These are phyloP conservation scores for Talaromyces sp. DNA, from an alignment of 2,329 filamentous ascomycete genomes.

Conservation along the genomic window DNA sequence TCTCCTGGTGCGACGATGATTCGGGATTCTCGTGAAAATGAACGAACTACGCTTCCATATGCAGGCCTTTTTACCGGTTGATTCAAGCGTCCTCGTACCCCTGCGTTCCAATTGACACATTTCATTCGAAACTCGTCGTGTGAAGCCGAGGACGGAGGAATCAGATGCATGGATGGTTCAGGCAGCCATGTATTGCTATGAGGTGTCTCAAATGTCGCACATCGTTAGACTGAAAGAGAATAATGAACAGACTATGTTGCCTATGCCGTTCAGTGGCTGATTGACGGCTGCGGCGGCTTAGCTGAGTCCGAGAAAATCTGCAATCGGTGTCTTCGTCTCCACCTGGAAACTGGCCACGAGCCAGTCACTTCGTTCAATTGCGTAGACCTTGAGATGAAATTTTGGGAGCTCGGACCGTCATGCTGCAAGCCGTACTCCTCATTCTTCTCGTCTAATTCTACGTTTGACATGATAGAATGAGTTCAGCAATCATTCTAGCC, in stretches of 20 bases:
- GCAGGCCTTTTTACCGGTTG: neutral
- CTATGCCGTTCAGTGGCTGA: neutral
- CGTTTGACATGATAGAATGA: neutral
- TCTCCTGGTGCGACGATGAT: neutral
- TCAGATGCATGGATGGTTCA: neutral
- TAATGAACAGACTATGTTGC: neutral
- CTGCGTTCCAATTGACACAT: neutral
- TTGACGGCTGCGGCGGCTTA: neutral
- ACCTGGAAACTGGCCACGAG: neutral
- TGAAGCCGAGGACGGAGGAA: neutral
- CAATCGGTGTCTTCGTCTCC: neutral
- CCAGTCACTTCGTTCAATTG: neutral
- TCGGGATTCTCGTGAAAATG: neutral
- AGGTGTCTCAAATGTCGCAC: neutral
- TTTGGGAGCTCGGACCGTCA: neutral
- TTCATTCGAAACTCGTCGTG: neutral
- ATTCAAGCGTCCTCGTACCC: neutral
- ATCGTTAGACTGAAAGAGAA: neutral
- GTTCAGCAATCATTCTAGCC: neutral
- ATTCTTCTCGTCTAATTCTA: neutral
- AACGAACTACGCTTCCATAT: neutral
- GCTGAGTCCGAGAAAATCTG: slow-evolving; percentile 4
- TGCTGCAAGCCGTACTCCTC: neutral
- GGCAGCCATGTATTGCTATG: neutral
- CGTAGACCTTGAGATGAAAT: neutral